phyloP scores from a whole-genome alignment of 2,329 filamentous ascomycete genomes.

The Cadophora luteo-olivacea region DNA sequence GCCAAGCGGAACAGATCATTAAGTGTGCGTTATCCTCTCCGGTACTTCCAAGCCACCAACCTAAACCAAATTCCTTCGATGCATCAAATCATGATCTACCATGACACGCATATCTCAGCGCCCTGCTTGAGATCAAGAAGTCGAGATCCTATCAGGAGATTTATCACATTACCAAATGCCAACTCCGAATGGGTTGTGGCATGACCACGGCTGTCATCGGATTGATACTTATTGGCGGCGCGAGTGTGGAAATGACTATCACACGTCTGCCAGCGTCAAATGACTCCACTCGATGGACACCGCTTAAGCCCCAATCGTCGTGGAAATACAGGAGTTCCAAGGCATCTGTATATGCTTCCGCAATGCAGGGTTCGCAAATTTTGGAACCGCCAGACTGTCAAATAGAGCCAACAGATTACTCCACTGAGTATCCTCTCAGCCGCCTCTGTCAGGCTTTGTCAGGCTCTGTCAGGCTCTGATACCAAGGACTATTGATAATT shows the following conservation, averaged over 20 bases:
- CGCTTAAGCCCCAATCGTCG: not conserved
- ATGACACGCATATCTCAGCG: not conserved
- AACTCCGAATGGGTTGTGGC: not conserved
- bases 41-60: slow-evolving; percentile 10
- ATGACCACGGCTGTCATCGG: slow-evolving; percentile 12
- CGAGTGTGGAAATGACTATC: slow-evolving; percentile 7
- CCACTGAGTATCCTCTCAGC: not conserved
- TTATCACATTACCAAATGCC: slow-evolving; percentile 9
- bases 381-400: not conserved
- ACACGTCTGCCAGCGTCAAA: not conserved
- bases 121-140: not conserved
- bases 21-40: not conserved
- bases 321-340: slow-evolving; percentile 7
- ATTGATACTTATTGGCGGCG: not conserved
- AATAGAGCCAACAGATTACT: not conserved
- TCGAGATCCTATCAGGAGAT: not conserved
- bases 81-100: not conserved
- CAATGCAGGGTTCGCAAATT: not conserved
- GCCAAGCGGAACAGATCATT: slow-evolving; percentile 3
- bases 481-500: not conserved
- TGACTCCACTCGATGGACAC: slow-evolving; percentile 3
- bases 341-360: not conserved
- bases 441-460: not conserved
- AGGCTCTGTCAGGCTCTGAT: not conserved
- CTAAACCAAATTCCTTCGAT: not conserved